Percentiles rank a stretch among this genome's conserved stretches.
phyloP scores from a whole-genome alignment of 768 basidiomycete genomes.

The Amanita fuliginea region DNA sequence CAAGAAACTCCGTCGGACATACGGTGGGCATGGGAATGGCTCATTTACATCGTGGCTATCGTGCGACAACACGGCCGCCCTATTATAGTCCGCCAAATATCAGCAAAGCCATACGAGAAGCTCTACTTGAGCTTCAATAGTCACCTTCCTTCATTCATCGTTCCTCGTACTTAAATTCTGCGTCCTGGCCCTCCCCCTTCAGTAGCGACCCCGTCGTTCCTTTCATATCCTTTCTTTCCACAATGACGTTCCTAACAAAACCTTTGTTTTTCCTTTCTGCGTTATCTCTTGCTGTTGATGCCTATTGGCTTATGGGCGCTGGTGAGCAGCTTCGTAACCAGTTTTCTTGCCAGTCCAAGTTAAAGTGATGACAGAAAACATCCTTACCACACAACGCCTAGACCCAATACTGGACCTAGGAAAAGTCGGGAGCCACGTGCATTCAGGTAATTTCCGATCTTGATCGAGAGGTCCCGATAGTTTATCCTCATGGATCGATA shows the following conservation, averaged over 20 bases:
- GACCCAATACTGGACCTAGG: constrained; percentile 35
- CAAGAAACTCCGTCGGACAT: background rate
- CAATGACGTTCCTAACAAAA: constrained; percentile 15
- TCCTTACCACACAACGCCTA: constrained; percentile 28
- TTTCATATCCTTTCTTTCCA: background rate
- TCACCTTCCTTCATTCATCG: background rate
- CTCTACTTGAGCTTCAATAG: background rate
- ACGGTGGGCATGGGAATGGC: background rate
- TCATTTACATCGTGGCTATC: background rate
- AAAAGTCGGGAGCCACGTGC: constrained; percentile 30
- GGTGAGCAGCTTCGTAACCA: constrained; percentile 16
- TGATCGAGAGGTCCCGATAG: constrained; percentile 2
- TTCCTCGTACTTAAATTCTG: background rate
- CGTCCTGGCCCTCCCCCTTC: background rate
- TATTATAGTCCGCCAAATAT: background rate
- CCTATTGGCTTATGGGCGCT: constrained; percentile 35
- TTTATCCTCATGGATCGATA: background rate
- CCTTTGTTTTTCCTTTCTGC: constrained; percentile 19
- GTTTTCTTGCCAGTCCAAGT: background rate
- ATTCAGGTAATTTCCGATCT: constrained; percentile 24
- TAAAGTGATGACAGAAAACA: constrained; percentile 17
- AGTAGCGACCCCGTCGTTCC: constrained; percentile 1
- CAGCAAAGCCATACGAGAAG: background rate
- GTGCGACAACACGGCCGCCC: background rate
- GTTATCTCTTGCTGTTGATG: constrained; percentile 23